Evolutionary conservation across 176 grass and related monocot genomes (phyloP).

Genomic region (Hsuehochloa calcarea): DNA sequence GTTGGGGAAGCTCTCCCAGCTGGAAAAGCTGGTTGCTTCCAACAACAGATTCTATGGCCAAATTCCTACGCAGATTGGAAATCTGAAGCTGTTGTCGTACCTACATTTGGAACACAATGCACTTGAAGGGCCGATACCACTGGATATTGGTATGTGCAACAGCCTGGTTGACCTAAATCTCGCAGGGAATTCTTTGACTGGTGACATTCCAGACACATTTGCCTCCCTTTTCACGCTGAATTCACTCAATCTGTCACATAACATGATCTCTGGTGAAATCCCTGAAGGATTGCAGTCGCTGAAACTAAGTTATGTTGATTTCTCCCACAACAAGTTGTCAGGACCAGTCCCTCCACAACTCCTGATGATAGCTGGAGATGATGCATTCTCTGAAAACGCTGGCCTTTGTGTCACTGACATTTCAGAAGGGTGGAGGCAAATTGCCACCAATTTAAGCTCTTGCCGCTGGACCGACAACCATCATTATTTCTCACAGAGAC

Average conservation of each 20-base stretch:
- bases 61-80: slow-evolving; percentile 60
- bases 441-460: slow-evolving; percentile 44
- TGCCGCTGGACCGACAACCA: slow-evolving; percentile 47
- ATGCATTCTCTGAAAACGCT: slow-evolving; percentile 67
- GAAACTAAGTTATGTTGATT: slow-evolving; percentile 76
- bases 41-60: slow-evolving; percentile 75
- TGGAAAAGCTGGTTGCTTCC: slow-evolving; percentile 72
- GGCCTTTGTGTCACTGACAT: slow-evolving; percentile 56
- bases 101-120: slow-evolving; percentile 76
- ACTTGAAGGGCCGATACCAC: slow-evolving; percentile 59
- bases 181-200: slow-evolving; percentile 71
- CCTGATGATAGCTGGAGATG: slow-evolving; percentile 68
- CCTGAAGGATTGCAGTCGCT: slow-evolving; percentile 61
- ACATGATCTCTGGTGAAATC: slow-evolving; percentile 68
- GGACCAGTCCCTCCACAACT: slow-evolving; percentile 70
- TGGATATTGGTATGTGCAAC: slow-evolving; percentile 59
- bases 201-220: slow-evolving; percentile 57
- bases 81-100: slow-evolving; percentile 67
- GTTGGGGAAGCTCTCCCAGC: slow-evolving; percentile 52
- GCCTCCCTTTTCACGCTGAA: slow-evolving; percentile 46
- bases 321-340: slow-evolving; percentile 76
- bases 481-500: slow-evolving; percentile 35
- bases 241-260: slow-evolving; percentile 86
- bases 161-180: slow-evolving; percentile 73
- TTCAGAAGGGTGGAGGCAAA: slow-evolving; percentile 42